Base-by-base conservation (phyloP, 2,329 filamentous ascomycete species). In the Gaeumannomyces sp. region DNA sequence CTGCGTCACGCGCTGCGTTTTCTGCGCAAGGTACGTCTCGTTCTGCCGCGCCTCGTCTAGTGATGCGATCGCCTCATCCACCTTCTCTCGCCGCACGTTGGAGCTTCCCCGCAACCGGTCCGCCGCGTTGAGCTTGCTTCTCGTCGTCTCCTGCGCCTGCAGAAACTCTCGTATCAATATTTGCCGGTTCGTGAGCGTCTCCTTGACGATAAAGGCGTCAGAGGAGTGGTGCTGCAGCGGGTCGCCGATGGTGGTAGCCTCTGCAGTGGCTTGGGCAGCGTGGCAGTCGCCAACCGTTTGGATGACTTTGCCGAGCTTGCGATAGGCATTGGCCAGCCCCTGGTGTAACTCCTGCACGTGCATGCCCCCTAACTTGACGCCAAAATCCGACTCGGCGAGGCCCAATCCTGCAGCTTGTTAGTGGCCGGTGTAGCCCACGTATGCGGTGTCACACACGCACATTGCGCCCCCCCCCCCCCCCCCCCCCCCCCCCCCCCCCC, bases 141-240 rank as follows among this genome's bases (percentile, higher is more conserved):
- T 88, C 1, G 93, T 93, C 28, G 82, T 83, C 74, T 96, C 91
- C 75, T 98, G 93, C 0, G 95, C 93, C 76, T 97, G 92, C 31
- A 96, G 79, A 66, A 98, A 88, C 73, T 99, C 95, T 66, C 95
- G 92, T 59, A 97, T 89, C 27, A 99, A 85, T 68, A 99, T 97
- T 78, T 99, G 95, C 16, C 95, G 91, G 79, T 99, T 99, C 4
- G 95, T 99, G 68, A 99, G 84, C 14, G 93, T 97, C 75, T 99
- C 95, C 77, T 99, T 99, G 70, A 98, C 95, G 71, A 98, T 96
- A 74, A 97, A 96, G 59, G 95, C 92, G 76, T 99, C 95, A 65
- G 92, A 89, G 59, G 93, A 97, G 78, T 98, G 93, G 74, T 98
- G 97, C 72, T 93, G 91, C 68, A 99, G 87, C 14, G 95, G 92